Evolutionary conservation across 768 basidiomycete species (phyloP), one percentile per base, ranked within the genome.

Genomic region (Hericium coralloides): DNA sequence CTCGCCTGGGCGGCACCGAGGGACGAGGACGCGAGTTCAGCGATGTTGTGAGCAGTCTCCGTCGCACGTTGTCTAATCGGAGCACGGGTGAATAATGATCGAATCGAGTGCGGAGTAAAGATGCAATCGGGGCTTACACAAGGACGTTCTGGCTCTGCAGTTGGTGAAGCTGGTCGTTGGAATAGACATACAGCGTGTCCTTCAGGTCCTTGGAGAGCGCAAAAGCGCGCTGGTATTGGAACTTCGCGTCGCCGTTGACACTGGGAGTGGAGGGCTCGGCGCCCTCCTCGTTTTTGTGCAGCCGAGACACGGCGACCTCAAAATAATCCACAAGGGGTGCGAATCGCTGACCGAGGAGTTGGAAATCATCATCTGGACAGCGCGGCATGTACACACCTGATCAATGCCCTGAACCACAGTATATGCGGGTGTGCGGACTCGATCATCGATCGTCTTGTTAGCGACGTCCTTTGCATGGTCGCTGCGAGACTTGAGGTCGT

Each of bases 181-280:
- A 86, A 66, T 84, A 85, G 26, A 73, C 79, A 59, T 78, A 79
- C 47, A 89, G 64, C 64, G 85, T 80, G 61, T 82, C 82, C 58
- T 76, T 77, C 59, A 89, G 73, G 43, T 80, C 79, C 63, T 76
- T 79, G 36, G 87, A 85, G 52, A 92, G 78, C 38, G 76, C 74
- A 59, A 80, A 74, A 49, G 80, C 87, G 49, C 89, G 87, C 67
- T 89, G 87, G 65, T 89, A 88, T 71, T 92, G 90, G 63, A 82
- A 88, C 67, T 87, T 79, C 48, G 78, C 72, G 61, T 83, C 79
- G 12, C 76, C 73, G 31, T 31, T 31, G 31, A 31, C 31, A 31
- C 31, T 31, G 31, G 31, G 31, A 31, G 31, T 31, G 12, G 79
- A 71, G 5, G 73, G 72, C 31, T 79, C 72, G 7, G 75, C 67